Conservation (phyloP, 345 rosid species). For the Camelina neglecta region DNA sequence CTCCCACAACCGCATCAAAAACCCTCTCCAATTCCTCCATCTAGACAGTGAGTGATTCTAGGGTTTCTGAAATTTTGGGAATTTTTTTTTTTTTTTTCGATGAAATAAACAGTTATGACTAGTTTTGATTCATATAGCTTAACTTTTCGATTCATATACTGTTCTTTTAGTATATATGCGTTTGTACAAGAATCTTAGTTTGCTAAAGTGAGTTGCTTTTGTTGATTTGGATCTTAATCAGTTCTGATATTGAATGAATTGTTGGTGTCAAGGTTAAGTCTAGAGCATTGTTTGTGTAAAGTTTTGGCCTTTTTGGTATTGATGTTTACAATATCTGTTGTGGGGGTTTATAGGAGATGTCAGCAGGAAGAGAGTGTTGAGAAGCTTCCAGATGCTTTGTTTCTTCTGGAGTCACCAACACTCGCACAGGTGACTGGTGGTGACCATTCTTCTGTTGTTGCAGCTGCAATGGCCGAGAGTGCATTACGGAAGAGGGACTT, state of each 20-base stretch:
- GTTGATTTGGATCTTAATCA: constrained; percentile 8
- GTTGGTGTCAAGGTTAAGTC: background rate
- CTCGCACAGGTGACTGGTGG: constrained; percentile 31
- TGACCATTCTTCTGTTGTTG: constrained; percentile 79
- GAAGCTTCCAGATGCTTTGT: constrained; percentile 84
- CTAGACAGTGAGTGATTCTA: constrained; percentile 24
- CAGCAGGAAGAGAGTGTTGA: constrained; percentile 41
- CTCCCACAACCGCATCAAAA: background rate
- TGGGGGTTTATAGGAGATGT: constrained; percentile 43
- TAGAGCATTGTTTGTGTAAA: background rate
- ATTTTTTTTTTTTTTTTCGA: background rate
- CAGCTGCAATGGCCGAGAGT: constrained; percentile 74
- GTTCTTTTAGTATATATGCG: background rate
- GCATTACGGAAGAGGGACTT: constrained; percentile 71
- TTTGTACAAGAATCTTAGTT: background rate
- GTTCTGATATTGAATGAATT: background rate
- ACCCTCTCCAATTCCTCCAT: constrained; percentile 23
- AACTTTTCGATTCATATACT: background rate
- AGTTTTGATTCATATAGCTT: constrained; percentile 17
- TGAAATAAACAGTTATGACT: background rate
- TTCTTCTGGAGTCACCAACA: constrained; percentile 64
- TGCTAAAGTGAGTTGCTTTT: constrained; percentile 8
- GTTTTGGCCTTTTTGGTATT: background rate
- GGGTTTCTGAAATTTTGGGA: constrained; percentile 22
- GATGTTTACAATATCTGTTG: background rate